Conservation (phyloP, 768 basidiomycete species). For the Kwoniella mangroviensis region DNA sequence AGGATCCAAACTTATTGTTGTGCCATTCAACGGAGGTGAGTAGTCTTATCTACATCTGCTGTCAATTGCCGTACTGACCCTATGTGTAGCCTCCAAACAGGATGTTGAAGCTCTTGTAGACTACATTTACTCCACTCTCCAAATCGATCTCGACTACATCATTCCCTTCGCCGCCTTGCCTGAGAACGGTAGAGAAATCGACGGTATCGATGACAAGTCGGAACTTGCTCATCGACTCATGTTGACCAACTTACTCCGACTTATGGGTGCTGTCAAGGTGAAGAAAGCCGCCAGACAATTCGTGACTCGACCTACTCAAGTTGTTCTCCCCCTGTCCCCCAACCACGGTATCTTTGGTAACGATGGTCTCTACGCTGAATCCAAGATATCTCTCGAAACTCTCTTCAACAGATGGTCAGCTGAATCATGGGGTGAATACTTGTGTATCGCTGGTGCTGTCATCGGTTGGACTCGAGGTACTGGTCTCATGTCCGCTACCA, state of each 20-base stretch:
- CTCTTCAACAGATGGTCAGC: constrained; percentile 97
- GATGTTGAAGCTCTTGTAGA: constrained; percentile 97
- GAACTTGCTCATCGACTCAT: constrained; percentile 98
- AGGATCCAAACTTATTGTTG: constrained; percentile 94
- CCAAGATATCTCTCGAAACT: constrained; percentile 96
- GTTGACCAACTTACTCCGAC: constrained; percentile 93
- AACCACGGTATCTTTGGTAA: constrained; percentile 98
- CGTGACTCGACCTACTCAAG: constrained; percentile 96
- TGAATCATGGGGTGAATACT: constrained; percentile 98
- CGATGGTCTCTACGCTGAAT: constrained; percentile 96
- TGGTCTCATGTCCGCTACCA: constrained; percentile 92
- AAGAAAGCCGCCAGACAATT: constrained; percentile 98
- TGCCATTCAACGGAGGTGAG: constrained; percentile 88
- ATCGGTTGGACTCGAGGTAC: constrained; percentile 99
- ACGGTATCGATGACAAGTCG: constrained; percentile 93
- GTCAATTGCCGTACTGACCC: constrained; percentile 6
- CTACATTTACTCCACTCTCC: constrained; percentile 94
- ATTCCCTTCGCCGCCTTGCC: constrained; percentile 98
- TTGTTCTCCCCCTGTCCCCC: constrained; percentile 94
- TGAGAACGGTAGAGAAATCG: constrained; percentile 98
- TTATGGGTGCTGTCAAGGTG: constrained; percentile 94
- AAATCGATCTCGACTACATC: constrained; percentile 97
- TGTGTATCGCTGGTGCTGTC: constrained; percentile 96
- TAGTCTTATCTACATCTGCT: neutral
- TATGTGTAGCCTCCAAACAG: constrained; percentile 77